Percentiles rank a stretch among this genome's conserved stretches.
phyloP scores from a whole-genome alignment of 169 alveolate species.

The Plasmodium blacklocki region DNA sequence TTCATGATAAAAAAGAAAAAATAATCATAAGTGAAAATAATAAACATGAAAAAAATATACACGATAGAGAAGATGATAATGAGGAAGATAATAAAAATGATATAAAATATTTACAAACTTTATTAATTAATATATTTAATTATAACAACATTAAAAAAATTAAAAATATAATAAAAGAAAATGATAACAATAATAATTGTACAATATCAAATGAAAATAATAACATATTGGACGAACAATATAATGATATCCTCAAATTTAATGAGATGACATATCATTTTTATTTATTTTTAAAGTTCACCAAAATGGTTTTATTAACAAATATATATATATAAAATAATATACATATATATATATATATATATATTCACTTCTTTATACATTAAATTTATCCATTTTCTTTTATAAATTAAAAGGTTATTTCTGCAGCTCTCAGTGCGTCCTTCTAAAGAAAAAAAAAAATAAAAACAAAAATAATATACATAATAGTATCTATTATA shows the following conservation, averaged over 20 bases:
- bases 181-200: constrained; percentile 43
- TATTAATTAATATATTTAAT: constrained; percentile 50
- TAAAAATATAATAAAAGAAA: constrained; percentile 42
- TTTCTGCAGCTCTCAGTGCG: constrained; percentile 72
- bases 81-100: constrained; percentile 57
- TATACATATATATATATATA: neutral
- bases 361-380: neutral
- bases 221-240: constrained; percentile 9
- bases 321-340: constrained; percentile 4
- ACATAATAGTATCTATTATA: neutral
- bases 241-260: constrained; percentile 41
- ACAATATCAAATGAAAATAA: constrained; percentile 3
- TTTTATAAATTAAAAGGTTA: constrained; percentile 21
- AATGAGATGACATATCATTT: constrained; percentile 31
- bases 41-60: constrained; percentile 9
- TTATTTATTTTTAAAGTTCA: constrained; percentile 32
- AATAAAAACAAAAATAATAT: neutral
- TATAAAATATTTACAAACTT: constrained; percentile 18
- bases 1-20: constrained; percentile 38
- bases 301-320: constrained; percentile 42
- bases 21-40: constrained; percentile 24
- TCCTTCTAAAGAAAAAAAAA: constrained; percentile 50
- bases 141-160: constrained; percentile 41
- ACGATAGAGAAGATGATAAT: neutral
- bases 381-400: neutral